Conservation (phyloP, 352 stramenopile species). For the Blastocystis sp. region DNA sequence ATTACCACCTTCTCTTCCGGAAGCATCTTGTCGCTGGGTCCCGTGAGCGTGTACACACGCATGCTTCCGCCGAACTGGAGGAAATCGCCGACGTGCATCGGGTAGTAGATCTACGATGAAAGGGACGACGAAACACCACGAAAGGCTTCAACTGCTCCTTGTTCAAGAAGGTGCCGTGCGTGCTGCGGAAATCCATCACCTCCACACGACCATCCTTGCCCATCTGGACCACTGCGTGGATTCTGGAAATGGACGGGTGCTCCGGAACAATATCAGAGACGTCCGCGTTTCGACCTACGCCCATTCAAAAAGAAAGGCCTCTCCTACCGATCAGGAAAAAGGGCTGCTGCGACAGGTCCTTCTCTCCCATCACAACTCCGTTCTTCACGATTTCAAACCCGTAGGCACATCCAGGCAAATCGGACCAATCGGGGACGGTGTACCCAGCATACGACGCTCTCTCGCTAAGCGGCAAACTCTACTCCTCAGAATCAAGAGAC, state of each 20-base stretch:
- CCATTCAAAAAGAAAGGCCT: neutral
- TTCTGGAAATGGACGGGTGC: slow-evolving; percentile 66
- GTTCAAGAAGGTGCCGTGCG: slow-evolving; percentile 68
- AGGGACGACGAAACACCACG: neutral
- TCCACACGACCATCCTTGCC: slow-evolving; percentile 58
- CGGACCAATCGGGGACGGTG: slow-evolving; percentile 45
- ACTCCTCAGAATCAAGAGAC: neutral
- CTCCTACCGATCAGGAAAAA: slow-evolving; percentile 60
- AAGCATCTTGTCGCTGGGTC: slow-evolving; percentile 32
- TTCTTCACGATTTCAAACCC: slow-evolving; percentile 64
- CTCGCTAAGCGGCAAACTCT: slow-evolving; percentile 19
- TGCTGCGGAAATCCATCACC: slow-evolving; percentile 60
- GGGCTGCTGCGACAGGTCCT: slow-evolving; percentile 28
- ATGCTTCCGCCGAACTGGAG: slow-evolving; percentile 65
- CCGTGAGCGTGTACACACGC: slow-evolving; percentile 61
- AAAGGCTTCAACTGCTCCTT: slow-evolving; percentile 52
- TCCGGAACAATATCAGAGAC: slow-evolving; percentile 69
- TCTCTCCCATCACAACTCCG: slow-evolving; percentile 29
- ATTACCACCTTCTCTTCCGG: slow-evolving; percentile 60
- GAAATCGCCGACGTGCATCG: slow-evolving; percentile 54
- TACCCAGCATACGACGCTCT: slow-evolving; percentile 47
- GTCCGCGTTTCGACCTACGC: slow-evolving; percentile 60
- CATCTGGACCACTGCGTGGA: slow-evolving; percentile 66
- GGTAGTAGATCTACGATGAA: slow-evolving; percentile 45
- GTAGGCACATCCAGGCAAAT: slow-evolving; percentile 31